Base-by-base conservation (phyloP, 495 filamentous ascomycete species). In the Daldinia vernicosa region DNA sequence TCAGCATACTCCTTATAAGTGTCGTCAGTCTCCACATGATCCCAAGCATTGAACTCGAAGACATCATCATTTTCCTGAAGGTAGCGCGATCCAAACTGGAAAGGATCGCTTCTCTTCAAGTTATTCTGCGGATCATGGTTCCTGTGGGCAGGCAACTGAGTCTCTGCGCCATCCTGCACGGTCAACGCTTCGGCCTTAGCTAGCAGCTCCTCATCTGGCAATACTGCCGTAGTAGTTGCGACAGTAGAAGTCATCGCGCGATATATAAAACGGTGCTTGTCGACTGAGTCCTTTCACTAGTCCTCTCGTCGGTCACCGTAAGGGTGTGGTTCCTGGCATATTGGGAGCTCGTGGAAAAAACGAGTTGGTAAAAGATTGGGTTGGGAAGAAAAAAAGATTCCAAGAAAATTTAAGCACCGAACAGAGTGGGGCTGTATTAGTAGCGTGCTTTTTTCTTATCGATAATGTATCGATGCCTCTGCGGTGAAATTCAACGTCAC, bases 11-110 rank as follows among this genome's bases (percentile, higher is more conserved):
- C 88, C 70, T 88, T 88, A 84, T 96, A 98, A 27, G 89, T 82
- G 60, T 91, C 87, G 76, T 97, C 93, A 67, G 93, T 90, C 74
- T 91, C 89, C 75, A 98, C 95, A 76, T 98, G 94, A 80, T 99
- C 95, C 95, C 95, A 99, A 40, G 95, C 95, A 79, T 99, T 99
- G 89, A 94, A 95, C 75, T 94, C 90, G 82, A 91, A 98, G 70
- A 96, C 90, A 74, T 98, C 86, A 80, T 96, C 93, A 71, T 89
- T 86, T 74, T 93, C 81, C 68, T 91, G 87, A 40, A 99, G 89
- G 71, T 86, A 89, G 52, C 95, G 93, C 11, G 92, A 94, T 60
- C 95, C 95, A 79, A 99, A 99, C 80, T 93, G 89, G 81, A 99
- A 99, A 35, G 95, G 96, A 70, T 97, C 92, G 75, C 78, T 92